Evolutionary conservation across 2,329 filamentous ascomycete genomes (phyloP).

Genomic region (Berkeleyomyces rouxiae): DNA sequence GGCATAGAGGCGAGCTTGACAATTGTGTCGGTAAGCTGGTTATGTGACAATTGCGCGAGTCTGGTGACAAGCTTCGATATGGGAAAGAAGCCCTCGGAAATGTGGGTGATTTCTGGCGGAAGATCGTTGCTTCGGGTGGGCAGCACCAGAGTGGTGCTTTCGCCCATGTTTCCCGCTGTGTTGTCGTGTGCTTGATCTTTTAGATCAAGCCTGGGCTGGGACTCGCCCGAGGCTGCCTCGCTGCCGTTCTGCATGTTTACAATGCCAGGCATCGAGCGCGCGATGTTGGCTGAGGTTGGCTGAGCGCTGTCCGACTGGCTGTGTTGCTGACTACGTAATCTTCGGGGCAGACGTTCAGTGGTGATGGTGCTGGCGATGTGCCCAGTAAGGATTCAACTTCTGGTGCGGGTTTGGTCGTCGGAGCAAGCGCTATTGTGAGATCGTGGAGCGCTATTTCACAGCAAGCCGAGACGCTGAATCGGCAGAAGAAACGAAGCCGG

Average conservation of each 20-base stretch:
- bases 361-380: too few species aligned
- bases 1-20: constrained; percentile 53
- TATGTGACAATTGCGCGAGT: constrained; percentile 69
- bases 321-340: too few species aligned
- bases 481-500: background rate
- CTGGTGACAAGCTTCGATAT: constrained; percentile 60
- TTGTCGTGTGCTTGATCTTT: constrained; percentile 17
- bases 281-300: background rate
- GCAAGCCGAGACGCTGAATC: background rate
- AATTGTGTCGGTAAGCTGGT: constrained; percentile 55
- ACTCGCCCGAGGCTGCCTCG: background rate
- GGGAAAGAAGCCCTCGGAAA: constrained; percentile 60
- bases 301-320: background rate
- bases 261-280: constrained; percentile 31
- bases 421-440: too few species aligned
- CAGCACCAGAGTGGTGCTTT: constrained; percentile 5
- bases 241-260: constrained; percentile 39
- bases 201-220: constrained; percentile 25
- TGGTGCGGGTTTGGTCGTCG: too few species aligned
- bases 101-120: constrained; percentile 49
- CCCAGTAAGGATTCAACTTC: too few species aligned
- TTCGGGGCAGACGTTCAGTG: too few species aligned
- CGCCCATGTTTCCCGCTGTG: background rate
- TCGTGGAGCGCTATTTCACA: background rate
- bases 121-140: constrained; percentile 35